Evolutionary conservation across 345 rosid species (phyloP).

Genomic region (Zanthoxylum bungeanum): DNA sequence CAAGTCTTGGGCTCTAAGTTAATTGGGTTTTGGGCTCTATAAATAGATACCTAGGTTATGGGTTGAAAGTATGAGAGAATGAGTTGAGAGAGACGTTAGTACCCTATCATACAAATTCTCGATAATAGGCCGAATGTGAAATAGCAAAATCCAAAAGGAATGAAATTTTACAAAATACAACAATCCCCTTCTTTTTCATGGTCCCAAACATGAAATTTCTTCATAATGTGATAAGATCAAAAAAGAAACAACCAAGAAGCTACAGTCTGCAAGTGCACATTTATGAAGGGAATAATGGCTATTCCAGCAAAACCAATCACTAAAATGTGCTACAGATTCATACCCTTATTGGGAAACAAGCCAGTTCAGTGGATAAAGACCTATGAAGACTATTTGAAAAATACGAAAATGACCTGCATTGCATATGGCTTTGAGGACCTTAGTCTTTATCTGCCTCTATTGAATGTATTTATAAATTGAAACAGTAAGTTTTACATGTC

Average conservation of each 20-base stretch:
- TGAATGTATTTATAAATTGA: no score
- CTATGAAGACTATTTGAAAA: neutral
- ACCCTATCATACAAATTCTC: no score
- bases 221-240: neutral
- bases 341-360: conserved; percentile 1
- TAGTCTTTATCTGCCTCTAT: no score
- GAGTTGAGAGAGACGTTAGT: no score
- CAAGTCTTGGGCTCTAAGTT: no score
- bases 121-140: no score
- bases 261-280: no score
- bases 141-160: neutral
- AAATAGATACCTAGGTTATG: no score
- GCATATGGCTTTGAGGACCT: no score
- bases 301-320: neutral
- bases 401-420: neutral
- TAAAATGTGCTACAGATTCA: neutral
- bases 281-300: neutral
- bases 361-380: neutral
- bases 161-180: neutral
- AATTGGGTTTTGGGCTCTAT: no score
- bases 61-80: no score
- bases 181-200: neutral
- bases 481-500: neutral
- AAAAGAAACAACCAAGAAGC: conserved; percentile 10
- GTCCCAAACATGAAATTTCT: neutral